phyloP scores from a whole-genome alignment of 2,329 filamentous ascomycete species.

The Penicillium brasilianum region DNA sequence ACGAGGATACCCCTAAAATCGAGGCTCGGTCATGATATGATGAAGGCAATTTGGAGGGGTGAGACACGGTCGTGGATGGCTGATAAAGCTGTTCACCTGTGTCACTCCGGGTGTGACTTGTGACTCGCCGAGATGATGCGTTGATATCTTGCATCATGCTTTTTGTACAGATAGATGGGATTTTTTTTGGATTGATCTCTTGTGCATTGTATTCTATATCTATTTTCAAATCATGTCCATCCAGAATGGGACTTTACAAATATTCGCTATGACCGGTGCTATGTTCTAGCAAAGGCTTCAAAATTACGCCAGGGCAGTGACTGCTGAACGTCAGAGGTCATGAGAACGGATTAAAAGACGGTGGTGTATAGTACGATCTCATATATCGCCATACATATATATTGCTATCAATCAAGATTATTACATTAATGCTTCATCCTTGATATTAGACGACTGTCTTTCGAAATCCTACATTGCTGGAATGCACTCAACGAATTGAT shows the following conservation, averaged over 20 bases:
- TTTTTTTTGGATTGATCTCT: constrained; percentile 29
- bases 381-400: neutral
- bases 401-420: neutral
- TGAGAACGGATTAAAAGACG: neutral
- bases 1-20: constrained; percentile 27
- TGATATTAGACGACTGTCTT: neutral
- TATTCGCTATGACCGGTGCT: neutral
- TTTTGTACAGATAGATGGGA: constrained; percentile 43
- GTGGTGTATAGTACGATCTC: neutral
- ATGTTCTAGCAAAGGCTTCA: neutral
- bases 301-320: neutral
- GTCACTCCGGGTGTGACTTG: constrained; percentile 1
- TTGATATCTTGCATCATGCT: constrained; percentile 27
- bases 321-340: neutral
- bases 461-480: neutral
- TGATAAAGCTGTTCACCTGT: neutral
- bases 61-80: neutral
- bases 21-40: constrained; percentile 33
- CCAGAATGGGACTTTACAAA: constrained; percentile 7
- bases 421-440: neutral
- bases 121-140: constrained; percentile 27
- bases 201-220: constrained; percentile 42
- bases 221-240: constrained; percentile 14
- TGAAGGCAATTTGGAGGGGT: neutral
- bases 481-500: neutral